phyloP scores from a whole-genome alignment of 2,329 filamentous ascomycete genomes.

The Cadophora gregata region DNA sequence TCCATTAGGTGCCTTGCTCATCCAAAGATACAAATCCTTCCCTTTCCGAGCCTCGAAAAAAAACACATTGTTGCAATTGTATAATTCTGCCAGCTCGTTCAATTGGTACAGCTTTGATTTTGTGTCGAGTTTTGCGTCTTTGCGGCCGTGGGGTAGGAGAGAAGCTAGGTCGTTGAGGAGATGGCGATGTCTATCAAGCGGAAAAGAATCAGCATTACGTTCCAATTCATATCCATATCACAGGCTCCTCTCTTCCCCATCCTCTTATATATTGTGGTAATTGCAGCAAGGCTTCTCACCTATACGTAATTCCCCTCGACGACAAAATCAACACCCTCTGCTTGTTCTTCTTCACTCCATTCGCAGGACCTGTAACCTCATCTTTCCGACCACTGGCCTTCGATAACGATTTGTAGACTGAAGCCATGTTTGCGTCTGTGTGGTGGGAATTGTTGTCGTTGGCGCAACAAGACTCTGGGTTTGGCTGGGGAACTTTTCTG shows the following conservation, averaged over 20 bases:
- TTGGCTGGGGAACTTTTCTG: conserved; percentile 21
- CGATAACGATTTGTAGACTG: conserved; percentile 77
- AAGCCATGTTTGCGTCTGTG: conserved; percentile 60
- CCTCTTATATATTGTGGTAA: background rate
- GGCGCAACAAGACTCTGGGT: conserved; percentile 38
- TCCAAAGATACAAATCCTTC: conserved; percentile 93
- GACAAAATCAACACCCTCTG: conserved; percentile 88
- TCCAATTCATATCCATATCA: conserved; percentile 16
- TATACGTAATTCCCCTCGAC: conserved; percentile 88
- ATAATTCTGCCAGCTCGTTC: conserved; percentile 75
- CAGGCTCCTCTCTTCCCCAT: background rate
- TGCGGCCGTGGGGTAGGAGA: conserved; percentile 89
- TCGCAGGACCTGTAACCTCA: conserved; percentile 51
- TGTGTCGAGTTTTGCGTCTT: conserved; percentile 96
- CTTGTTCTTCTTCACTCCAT: conserved; percentile 66
- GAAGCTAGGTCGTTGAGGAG: conserved; percentile 86
- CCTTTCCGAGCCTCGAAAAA: conserved; percentile 97
- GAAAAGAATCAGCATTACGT: conserved; percentile 22
- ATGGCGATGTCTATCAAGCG: conserved; percentile 77
- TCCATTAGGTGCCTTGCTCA: conserved; percentile 80
- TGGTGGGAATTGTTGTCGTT: conserved; percentile 27
- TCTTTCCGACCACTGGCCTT: conserved; percentile 60
- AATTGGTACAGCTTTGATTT: conserved; percentile 87
- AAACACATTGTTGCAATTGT: conserved; percentile 93
- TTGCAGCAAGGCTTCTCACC: conserved; percentile 53